Percentiles rank a stretch among this genome's conserved stretches.
Conservation (phyloP, 148 eudicot species). For the Oxyria digyna region DNA sequence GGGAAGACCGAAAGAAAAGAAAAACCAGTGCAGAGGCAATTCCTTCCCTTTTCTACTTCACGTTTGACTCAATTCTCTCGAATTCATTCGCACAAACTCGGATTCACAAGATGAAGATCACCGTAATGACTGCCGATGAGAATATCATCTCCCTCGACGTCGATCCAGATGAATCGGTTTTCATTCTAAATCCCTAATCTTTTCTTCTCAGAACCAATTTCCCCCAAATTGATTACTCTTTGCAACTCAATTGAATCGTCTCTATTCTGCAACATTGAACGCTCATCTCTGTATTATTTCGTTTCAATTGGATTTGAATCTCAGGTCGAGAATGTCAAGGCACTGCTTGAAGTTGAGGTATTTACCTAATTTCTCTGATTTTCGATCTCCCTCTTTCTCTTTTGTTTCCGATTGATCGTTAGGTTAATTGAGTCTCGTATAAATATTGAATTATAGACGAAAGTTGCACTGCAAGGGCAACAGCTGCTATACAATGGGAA, state of each 20-base stretch:
- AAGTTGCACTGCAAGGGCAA: constrained; percentile 68
- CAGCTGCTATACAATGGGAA: constrained; percentile 73
- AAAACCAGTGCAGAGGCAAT: background rate
- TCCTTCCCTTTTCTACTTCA: background rate
- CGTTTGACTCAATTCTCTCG: background rate
- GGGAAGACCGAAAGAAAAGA: background rate
- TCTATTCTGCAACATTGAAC: background rate
- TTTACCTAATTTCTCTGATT: background rate
- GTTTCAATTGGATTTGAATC: background rate
- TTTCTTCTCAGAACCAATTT: constrained; percentile 10
- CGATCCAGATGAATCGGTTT: constrained; percentile 81
- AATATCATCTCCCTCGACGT: constrained; percentile 68
- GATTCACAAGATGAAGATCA: constrained; percentile 58
- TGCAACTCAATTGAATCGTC: background rate
- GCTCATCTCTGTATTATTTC: background rate
- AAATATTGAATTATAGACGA: constrained; percentile 33
- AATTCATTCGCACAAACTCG: background rate
- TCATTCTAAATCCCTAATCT: constrained; percentile 11
- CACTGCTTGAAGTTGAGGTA: constrained; percentile 95
- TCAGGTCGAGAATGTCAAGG: constrained; percentile 95
- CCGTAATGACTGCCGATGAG: constrained; percentile 74
- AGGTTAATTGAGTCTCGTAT: background rate
- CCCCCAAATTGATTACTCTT: background rate
- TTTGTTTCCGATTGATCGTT: background rate
- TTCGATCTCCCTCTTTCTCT: background rate